Evolutionary conservation across 139 green algal species (phyloP), one percentile per base, ranked within the genome.

Genomic region (Limnomonas spitsbergensis): DNA sequence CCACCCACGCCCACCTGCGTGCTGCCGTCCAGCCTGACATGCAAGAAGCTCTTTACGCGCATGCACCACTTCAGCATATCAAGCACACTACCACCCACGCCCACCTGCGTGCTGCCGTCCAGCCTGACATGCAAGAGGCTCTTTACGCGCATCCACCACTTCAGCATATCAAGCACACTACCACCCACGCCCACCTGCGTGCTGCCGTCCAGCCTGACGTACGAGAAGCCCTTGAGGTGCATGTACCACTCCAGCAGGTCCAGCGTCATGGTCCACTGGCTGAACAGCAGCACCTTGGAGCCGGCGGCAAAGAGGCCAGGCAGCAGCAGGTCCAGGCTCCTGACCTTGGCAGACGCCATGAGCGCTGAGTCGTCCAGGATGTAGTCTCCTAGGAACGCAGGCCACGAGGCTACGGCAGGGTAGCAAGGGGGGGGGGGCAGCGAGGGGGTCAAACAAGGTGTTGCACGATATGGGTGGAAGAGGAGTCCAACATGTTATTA

Each of bases 141-240:
- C 35, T 82, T 67, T 54, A 81, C 69, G 31, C 81, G 38, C 76
- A 91, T 89, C 77, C 93, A 88, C 89, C 88, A 94, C 87, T 97
- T 94, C 75, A 98, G 82, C 54, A 98, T 85, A 83, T 98, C 95
- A 73, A 98, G 86, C 83, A n/a, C n/a, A n/a, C n/a, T n/a, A n/a
- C n/a, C n/a, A n/a, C n/a, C n/a, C n/a, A n/a, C n/a, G n/a, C n/a
- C n/a, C 73, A 90, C 90, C 40, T 86, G 78, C 0, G 92, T 97
- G 72, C 39, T 87, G 42, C 95, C 95, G 80, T 98, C 95, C 66
- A 98, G 86, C 6, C 95, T 85, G 39, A 93, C 79, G 82, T 91
- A 98, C 1, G 69, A 76, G 53, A 87, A 52, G 2, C 81, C 81
- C 35, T 82, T 67, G 66, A 81, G 75, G 31, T 83, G 38, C 76